These are phyloP conservation scores for Eimeria praecox DNA, from an alignment of 169 alveolate species.

Conservation along the genomic window DNA sequence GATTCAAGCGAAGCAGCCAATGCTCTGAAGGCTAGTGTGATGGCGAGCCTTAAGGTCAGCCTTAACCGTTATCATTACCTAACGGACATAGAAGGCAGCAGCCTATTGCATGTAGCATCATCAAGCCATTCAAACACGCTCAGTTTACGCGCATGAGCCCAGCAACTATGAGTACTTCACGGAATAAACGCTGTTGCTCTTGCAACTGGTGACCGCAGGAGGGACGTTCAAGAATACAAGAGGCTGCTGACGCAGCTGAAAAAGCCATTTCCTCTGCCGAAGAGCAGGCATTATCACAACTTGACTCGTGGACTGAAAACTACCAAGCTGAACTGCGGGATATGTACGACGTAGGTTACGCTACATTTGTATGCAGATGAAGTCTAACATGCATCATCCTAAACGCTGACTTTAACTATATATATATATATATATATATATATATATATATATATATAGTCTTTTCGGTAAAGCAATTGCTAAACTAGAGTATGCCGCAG, in stretches of 20 bases:
- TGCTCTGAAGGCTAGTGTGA: slow-evolving; percentile 39
- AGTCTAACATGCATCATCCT: neutral
- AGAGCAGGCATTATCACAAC: slow-evolving; percentile 11
- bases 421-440: too few relatives aligned
- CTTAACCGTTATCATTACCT: neutral
- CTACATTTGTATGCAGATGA: neutral
- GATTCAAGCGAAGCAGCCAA: slow-evolving; percentile 36
- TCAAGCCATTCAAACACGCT: neutral
- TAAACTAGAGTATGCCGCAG: neutral
- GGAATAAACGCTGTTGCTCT: neutral
- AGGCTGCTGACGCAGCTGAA: slow-evolving; percentile 35
- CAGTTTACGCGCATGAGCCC: neutral
- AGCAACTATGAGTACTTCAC: neutral
- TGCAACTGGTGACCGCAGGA: slow-evolving; percentile 3
- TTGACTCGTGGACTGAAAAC: neutral
- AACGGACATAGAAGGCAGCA: neutral
- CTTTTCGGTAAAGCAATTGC: too few relatives aligned
- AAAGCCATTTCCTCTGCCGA: slow-evolving; percentile 25
- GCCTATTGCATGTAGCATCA: neutral
- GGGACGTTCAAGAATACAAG: slow-evolving; percentile 59
- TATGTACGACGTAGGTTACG: slow-evolving; percentile 37
- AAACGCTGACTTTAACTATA: too few relatives aligned
- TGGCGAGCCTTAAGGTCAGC: slow-evolving; percentile 39
- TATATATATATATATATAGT: too few relatives aligned
- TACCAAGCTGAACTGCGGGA: slow-evolving; percentile 12